Base-by-base conservation (phyloP, 108 stramenopile genomes). In the Nitzschia sp. region DNA sequence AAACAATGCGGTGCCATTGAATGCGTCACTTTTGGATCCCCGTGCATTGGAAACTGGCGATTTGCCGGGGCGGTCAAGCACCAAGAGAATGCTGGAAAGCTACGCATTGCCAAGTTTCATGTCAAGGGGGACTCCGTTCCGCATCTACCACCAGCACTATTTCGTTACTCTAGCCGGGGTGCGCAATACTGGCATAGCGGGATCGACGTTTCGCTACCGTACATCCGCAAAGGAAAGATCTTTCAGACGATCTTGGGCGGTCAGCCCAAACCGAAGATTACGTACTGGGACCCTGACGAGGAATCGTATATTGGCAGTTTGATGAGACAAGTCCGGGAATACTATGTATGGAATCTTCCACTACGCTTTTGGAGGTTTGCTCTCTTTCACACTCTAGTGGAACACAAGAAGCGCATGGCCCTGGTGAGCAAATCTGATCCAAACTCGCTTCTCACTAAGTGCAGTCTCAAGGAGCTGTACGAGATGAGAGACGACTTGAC, bases 1-100 rank as follows among this genome's bases (percentile, higher is more conserved):
- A 70, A 68, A 45, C 77, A 77, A 23, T 62, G 5, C 61, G 88
- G 84, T 6, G 84, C 88, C 8, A 75, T 89, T 21, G 78, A 85
- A 54, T 73, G 82, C 17, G 58, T 72, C 46, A 82, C 84, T 2
- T 89, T 85, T 74, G 88, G 85, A 19, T 64, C 79, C 54, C 88
- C 88, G 0, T 81, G 80, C 49, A 68, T 81, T 53, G 85, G 61
- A 42, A 62, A 62, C 26, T 62, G 61, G 61, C 35, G 61, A 42
- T 62, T 62, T 25, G 77, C 70, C 18, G 86, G 82, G 54, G 80
- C 82, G 3, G 79, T 84, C 58, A 66, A 79, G 15, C 81, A 87
- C 59, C 86, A 87, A 51, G 86, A 84, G 69, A 69, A 51, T 47
- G 62, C 42, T n/a, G 76, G 75, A 27, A 87, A 84, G 53, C 61